Conservation (phyloP, 768 basidiomycete genomes). For the Suillus occidentalis region DNA sequence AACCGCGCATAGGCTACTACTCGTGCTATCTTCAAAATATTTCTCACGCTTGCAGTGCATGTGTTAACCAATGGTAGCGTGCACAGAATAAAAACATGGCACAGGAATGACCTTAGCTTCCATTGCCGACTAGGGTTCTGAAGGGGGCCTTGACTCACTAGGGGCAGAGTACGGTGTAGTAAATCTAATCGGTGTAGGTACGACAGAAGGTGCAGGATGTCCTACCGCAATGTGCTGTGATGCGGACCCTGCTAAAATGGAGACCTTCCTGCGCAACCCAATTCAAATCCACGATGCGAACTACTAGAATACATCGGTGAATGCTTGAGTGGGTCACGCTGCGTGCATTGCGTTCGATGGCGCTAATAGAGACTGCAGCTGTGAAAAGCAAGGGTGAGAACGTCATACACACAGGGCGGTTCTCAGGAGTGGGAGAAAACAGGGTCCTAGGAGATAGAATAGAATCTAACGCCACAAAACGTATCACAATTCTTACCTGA, state of each 20-base stretch:
- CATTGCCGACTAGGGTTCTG: neutral
- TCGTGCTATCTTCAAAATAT: neutral
- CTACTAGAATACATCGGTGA: neutral
- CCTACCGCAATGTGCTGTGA: neutral
- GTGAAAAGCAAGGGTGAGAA: slow-evolving; percentile 13
- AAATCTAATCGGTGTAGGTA: neutral
- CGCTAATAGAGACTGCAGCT: slow-evolving; percentile 8
- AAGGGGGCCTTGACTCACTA: neutral
- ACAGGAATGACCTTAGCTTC: neutral
- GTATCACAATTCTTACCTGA: slow-evolving; percentile 16
- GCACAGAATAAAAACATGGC: neutral
- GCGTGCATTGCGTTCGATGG: slow-evolving; percentile 11
- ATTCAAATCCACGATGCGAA: neutral
- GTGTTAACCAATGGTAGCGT: neutral
- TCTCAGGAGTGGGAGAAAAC: slow-evolving; percentile 21
- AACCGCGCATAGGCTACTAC: neutral
- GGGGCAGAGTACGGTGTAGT: neutral
- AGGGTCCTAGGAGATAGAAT: neutral
- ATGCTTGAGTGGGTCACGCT: slow-evolving; percentile 1
- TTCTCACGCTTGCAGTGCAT: neutral
- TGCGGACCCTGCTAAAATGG: neutral
- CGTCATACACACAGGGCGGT: neutral
- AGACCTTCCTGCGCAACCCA: neutral
- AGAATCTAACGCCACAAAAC: neutral
- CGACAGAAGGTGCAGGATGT: neutral